Evolutionary conservation across 129 eudicot species (phyloP).

Genomic region (Saposhnikovia divaricata): DNA sequence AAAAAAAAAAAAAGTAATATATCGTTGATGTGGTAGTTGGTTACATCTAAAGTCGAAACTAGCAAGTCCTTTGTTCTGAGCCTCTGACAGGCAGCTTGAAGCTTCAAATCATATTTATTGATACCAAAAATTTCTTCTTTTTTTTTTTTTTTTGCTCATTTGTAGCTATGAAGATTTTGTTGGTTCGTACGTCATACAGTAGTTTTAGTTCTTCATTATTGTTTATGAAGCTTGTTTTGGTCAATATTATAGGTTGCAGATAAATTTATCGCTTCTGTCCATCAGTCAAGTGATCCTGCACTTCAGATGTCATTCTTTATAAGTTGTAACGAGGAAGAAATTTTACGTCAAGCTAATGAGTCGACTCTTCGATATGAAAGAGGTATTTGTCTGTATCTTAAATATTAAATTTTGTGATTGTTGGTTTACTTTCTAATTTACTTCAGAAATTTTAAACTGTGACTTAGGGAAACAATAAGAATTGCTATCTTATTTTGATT

Average conservation of each 20-base stretch:
- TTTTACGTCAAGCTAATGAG: conserved; percentile 69
- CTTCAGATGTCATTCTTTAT: conserved; percentile 83
- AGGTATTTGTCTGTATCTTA: conserved; percentile 30
- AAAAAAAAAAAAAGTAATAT: no score
- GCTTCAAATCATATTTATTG: background rate
- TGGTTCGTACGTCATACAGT: background rate
- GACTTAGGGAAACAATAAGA: background rate
- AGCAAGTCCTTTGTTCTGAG: background rate
- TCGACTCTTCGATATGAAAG: conserved; percentile 63
- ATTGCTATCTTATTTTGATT: background rate
- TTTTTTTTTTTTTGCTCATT: background rate
- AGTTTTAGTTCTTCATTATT: background rate
- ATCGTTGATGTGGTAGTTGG: background rate
- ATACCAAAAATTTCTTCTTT: background rate
- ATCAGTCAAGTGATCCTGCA: conserved; percentile 34
- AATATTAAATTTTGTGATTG: background rate
- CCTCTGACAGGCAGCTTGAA: background rate
- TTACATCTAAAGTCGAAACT: background rate
- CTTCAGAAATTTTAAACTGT: no score
- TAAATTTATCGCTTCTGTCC: conserved; percentile 46
- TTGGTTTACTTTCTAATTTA: background rate
- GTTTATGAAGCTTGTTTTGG: background rate
- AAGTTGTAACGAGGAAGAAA: conserved; percentile 39
- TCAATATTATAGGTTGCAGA: conserved; percentile 58
- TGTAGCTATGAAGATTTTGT: background rate